phyloP scores from a whole-genome alignment of 1,139 yeast genomes.

The Arxiozyma telluris region DNA sequence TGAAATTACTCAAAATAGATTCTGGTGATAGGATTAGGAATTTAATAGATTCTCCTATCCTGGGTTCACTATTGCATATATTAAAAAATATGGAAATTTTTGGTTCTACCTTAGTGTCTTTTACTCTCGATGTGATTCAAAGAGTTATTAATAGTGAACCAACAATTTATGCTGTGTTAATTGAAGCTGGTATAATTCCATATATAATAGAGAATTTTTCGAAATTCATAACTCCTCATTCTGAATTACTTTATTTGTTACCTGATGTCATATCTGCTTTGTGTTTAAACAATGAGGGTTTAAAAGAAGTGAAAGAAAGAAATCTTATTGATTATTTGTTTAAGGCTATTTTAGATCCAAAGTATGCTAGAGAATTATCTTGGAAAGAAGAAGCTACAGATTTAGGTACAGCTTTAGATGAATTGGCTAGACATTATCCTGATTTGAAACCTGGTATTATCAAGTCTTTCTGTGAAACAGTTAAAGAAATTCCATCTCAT shows the following conservation, averaged over 20 bases:
- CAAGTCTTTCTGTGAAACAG: slow-evolving; percentile 40
- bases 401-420: slow-evolving; percentile 69
- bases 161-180: slow-evolving; percentile 72
- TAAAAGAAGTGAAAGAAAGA: slow-evolving; percentile 44
- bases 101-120: slow-evolving; percentile 61
- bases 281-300: slow-evolving; percentile 68
- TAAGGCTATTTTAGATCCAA: slow-evolving; percentile 40
- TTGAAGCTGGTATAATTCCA: slow-evolving; percentile 69
- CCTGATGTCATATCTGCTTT: slow-evolving; percentile 81
- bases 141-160: slow-evolving; percentile 85
- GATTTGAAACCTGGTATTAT: slow-evolving; percentile 54
- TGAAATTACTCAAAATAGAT: slow-evolving; percentile 58
- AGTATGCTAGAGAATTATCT: slow-evolving; percentile 42
- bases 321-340: slow-evolving; percentile 44
- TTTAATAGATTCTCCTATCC: slow-evolving; percentile 72
- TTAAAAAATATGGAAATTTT: slow-evolving; percentile 50
- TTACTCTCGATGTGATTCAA: slow-evolving; percentile 58
- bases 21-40: slow-evolving; percentile 81
- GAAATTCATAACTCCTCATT: slow-evolving; percentile 45
- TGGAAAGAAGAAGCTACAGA: slow-evolving; percentile 43
- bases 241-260: slow-evolving; percentile 51
- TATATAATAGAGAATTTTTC: slow-evolving; percentile 50
- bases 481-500: slow-evolving; percentile 42
- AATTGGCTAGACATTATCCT: slow-evolving; percentile 76
- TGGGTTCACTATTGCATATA: slow-evolving; percentile 52